These are phyloP conservation scores for Hypoxylon trugodes DNA, from an alignment of 495 filamentous ascomycete genomes.

Conservation along the genomic window DNA sequence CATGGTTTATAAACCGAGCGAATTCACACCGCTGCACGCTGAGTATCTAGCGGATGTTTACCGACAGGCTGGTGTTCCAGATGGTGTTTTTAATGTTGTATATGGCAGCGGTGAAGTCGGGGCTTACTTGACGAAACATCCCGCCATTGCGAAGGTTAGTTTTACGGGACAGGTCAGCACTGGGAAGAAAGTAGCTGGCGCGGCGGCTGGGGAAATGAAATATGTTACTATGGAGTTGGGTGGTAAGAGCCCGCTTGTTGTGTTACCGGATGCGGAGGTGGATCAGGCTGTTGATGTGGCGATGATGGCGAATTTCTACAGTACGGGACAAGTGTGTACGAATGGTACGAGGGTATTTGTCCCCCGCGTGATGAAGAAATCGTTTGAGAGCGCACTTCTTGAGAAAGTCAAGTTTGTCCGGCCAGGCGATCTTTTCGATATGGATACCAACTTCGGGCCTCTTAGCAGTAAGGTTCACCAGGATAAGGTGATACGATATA, in stretches of 20 bases:
- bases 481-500: slow-evolving; percentile 74
- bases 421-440: slow-evolving; percentile 71
- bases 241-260: slow-evolving; percentile 77
- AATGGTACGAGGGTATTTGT: slow-evolving; percentile 85
- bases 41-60: slow-evolving; percentile 74
- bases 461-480: slow-evolving; percentile 72
- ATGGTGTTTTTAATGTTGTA: slow-evolving; percentile 83
- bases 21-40: slow-evolving; percentile 79
- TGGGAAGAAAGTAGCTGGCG: slow-evolving; percentile 74
- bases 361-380: slow-evolving; percentile 64
- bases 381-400: slow-evolving; percentile 70
- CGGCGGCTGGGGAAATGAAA: slow-evolving; percentile 79
- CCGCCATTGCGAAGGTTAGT: slow-evolving; percentile 76
- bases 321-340: slow-evolving; percentile 83
- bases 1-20: slow-evolving; percentile 88
- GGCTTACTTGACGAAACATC: slow-evolving; percentile 71
- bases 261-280: slow-evolving; percentile 75
- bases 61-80: slow-evolving; percentile 75
- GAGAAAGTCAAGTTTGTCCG: slow-evolving; percentile 74
- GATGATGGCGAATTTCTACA: slow-evolving; percentile 91
- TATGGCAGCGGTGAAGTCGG: slow-evolving; percentile 78
- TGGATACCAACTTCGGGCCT: slow-evolving; percentile 78
- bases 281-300: slow-evolving; percentile 80
- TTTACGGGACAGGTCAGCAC: slow-evolving; percentile 86
- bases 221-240: slow-evolving; percentile 88